Conservation (phyloP, 352 stramenopile genomes). For the Pythium sp. region DNA sequence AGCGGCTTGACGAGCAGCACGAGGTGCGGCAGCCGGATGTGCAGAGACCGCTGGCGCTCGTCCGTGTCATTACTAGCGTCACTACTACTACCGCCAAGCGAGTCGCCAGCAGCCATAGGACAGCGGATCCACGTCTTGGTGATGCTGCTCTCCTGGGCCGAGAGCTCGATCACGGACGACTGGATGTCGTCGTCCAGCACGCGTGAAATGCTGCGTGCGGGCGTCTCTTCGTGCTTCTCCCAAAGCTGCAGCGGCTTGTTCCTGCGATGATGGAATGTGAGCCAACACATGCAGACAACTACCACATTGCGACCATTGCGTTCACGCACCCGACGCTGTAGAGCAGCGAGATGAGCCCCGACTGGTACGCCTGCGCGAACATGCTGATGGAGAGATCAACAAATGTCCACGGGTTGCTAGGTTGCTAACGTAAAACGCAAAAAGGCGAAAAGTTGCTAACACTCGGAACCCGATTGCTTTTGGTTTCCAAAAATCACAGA, state of each 20-base stretch:
- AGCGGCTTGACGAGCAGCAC: slow-evolving; percentile 49
- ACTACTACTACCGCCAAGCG: background rate
- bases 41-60: slow-evolving; percentile 24
- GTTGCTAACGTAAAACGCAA: too few species aligned
- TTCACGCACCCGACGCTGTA: slow-evolving; percentile 56
- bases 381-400: slow-evolving; percentile 15
- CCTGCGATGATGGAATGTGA: slow-evolving; percentile 10
- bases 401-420: background rate
- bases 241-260: slow-evolving; percentile 58
- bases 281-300: background rate
- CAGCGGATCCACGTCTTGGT: slow-evolving; percentile 48
- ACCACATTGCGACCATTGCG: background rate
- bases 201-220: slow-evolving; percentile 29
- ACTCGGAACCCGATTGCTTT: too few species aligned
- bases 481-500: too few species aligned
- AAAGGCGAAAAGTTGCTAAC: too few species aligned
- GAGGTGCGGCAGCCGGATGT: slow-evolving; percentile 48
- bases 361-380: slow-evolving; percentile 50
- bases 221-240: slow-evolving; percentile 43
- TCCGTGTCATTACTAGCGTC: background rate
- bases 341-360: slow-evolving; percentile 54
- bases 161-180: slow-evolving; percentile 56
- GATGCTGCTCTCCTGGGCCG: slow-evolving; percentile 27
- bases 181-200: slow-evolving; percentile 60
- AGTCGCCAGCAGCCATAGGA: slow-evolving; percentile 17